Evolutionary conservation across 2,329 filamentous ascomycete species (phyloP).

Genomic region (Reticulascus tulasneorum): DNA sequence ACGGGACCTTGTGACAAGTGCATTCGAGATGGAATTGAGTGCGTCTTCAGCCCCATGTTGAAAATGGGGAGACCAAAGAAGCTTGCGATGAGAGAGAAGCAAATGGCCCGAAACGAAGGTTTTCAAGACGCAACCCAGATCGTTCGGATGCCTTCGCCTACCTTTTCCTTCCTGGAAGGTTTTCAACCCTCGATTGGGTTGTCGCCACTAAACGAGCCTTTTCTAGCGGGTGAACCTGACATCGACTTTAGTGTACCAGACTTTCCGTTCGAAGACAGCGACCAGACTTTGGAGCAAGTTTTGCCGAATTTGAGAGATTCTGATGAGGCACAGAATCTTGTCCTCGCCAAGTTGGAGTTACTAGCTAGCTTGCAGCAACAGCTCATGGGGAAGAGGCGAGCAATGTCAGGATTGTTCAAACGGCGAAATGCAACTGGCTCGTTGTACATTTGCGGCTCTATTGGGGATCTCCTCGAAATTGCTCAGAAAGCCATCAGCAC

Average conservation of each 20-base stretch:
- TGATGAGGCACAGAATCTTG: neutral
- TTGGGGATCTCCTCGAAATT: conserved; percentile 5
- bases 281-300: neutral
- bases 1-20: conserved; percentile 1
- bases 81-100: too few relatives aligned
- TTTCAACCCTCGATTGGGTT: too few relatives aligned
- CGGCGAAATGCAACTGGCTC: neutral
- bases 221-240: too few relatives aligned
- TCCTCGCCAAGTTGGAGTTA: conserved; percentile 2
- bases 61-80: conserved; percentile 8
- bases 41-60: conserved; percentile 7
- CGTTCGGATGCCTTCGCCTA: too few relatives aligned
- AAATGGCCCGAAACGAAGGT: too few relatives aligned
- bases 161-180: too few relatives aligned
- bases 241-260: neutral
- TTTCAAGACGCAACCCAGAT: neutral
- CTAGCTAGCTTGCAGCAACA: conserved; percentile 2
- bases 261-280: neutral
- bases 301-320: neutral
- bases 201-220: too few relatives aligned
- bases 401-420: neutral
- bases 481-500: conserved; percentile 3
- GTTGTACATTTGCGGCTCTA: neutral
- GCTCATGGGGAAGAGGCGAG: conserved; percentile 4
- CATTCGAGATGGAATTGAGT: conserved; percentile 1